Evolutionary conservation across 495 filamentous ascomycete species (phyloP), one percentile per base, ranked within the genome.

Genomic region (Polyplosphaeria fusca): DNA sequence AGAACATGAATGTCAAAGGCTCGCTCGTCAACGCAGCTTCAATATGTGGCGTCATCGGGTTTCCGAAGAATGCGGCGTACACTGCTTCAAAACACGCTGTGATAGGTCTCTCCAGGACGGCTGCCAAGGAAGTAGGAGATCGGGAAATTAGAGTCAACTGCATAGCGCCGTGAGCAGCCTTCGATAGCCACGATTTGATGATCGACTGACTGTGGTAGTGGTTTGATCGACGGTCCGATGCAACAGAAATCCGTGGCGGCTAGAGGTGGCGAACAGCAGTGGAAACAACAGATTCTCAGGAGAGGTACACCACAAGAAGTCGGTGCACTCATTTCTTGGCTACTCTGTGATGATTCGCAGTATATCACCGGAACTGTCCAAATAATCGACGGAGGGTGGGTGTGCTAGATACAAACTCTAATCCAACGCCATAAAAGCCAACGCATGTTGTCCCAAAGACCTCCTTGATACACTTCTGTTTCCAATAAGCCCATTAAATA

Each of bases 61-160:
- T 70, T 64, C 51, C 75, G 12, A 72, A 74, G 28, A 70, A 74
- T 66, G 74, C 73, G 3, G 77, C 80, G 30, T 86, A 86, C 67
- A 74, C 73, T 43, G 75, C 81, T 5, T 80, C 74, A 22, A 85
- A 85, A 64, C 64, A 67, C 44, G 52, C 58, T 13, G 76, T 87
- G 38, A 70, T 84, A 32, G 84, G 81, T 16, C 66, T 86, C 55
- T 83, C 79, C 14, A 77, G 71, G 55, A 71, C 73, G 3, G 82
- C 81, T 12, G 82, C 83, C 1, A 78, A 76, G 48, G 82, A 86
- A 66, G 77, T 75, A 44, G 80, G 80, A n/a, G 56, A 62, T 24
- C 74, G 73, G 40, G 73, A 71, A 22, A 78, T 86, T 56, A 69
- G 83, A 52, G 76, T 86, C 27, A 86, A 87, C 67, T 75, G 77